Conservation (phyloP, 495 filamentous ascomycete species). For the Astrothelium subdiscretum region DNA sequence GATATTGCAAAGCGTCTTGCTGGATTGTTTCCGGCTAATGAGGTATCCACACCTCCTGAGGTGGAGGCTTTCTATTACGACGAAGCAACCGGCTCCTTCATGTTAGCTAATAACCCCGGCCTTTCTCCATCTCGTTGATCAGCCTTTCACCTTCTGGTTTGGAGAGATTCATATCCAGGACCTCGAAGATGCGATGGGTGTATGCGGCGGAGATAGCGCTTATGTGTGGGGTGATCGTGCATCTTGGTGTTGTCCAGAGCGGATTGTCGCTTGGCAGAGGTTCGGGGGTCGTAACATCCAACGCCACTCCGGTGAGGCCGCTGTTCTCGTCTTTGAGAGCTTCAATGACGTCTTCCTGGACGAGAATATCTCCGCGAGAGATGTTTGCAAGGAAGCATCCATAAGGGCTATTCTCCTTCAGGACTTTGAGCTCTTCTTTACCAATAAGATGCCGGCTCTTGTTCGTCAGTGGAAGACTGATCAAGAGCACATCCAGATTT, state of each 20-base stretch:
- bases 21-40: not conserved
- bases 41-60: not conserved
- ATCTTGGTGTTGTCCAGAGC: slow-evolving; percentile 60
- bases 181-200: slow-evolving; percentile 43
- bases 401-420: slow-evolving; percentile 26
- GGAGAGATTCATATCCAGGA: slow-evolving; percentile 52
- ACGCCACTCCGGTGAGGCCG: slow-evolving; percentile 54
- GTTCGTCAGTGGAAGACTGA: slow-evolving; percentile 61
- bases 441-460: slow-evolving; percentile 53
- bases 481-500: slow-evolving; percentile 63
- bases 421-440: slow-evolving; percentile 52
- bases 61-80: not conserved
- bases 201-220: slow-evolving; percentile 51
- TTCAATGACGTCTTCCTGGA: slow-evolving; percentile 54
- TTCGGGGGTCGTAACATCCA: slow-evolving; percentile 84
- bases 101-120: slow-evolving; percentile 44
- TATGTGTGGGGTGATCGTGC: slow-evolving; percentile 70
- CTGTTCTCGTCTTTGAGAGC: slow-evolving; percentile 38
- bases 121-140: slow-evolving; percentile 55
- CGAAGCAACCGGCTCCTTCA: not conserved
- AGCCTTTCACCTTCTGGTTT: slow-evolving; percentile 46
- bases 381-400: slow-evolving; percentile 64
- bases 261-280: slow-evolving; percentile 59
- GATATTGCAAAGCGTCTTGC: slow-evolving; percentile 28
- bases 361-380: slow-evolving; percentile 56